A percentile compares a stretch with the other conserved stretches of the same genome.
Conservation (phyloP, 306 rosid genomes). For the Comarum palustre region DNA sequence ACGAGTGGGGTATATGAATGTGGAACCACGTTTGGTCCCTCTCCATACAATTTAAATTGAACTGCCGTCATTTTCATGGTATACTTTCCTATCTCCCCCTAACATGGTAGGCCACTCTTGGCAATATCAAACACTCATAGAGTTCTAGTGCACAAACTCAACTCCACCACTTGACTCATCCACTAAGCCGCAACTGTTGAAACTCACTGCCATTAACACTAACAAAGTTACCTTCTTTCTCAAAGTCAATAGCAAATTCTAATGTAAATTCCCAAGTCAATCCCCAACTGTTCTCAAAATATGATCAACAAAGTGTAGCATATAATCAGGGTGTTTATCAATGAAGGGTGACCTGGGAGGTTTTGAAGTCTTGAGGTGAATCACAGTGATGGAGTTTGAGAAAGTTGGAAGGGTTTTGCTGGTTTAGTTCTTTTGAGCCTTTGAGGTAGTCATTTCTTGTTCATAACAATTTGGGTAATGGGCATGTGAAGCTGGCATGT, state of each 20-base stretch:
- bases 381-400: not conserved
- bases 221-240: not conserved
- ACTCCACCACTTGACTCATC: not conserved
- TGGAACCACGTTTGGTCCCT: constrained; percentile 13
- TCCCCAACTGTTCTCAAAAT: not conserved
- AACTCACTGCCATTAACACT: not conserved
- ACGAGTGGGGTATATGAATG: not conserved
- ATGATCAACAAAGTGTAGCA: not conserved
- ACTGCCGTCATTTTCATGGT: constrained; percentile 12
- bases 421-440: not conserved
- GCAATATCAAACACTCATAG: not conserved
- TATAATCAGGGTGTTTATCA: not conserved
- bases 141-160: not conserved
- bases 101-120: constrained; percentile 21
- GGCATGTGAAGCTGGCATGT: not conserved
- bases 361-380: not conserved
- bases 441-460: not conserved
- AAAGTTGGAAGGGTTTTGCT: not conserved
- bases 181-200: constrained; percentile 19
- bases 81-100: not conserved
- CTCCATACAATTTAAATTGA: not conserved
- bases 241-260: not conserved
- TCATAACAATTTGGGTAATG: not conserved
- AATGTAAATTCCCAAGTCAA: not conserved
- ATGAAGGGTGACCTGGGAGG: not conserved